Evolutionary conservation across 208 protist genomes (phyloP).

Genomic region (Acanthamoeba culbertsoni): DNA sequence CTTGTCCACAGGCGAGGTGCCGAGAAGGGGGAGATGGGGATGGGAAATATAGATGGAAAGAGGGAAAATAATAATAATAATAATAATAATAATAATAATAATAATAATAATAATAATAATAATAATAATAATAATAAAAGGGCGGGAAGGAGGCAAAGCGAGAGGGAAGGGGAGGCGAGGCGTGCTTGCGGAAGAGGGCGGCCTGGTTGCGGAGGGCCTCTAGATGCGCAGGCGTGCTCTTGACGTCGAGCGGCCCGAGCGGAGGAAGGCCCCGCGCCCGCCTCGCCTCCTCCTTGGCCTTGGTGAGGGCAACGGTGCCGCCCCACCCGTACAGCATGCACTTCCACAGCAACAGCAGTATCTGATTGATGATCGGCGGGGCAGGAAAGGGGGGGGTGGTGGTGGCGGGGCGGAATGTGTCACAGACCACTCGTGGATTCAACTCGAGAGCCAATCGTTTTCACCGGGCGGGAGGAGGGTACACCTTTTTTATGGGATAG

Average conservation of each 20-base stretch:
- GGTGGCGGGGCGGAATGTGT: no score
- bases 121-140: not conserved
- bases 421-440: not conserved
- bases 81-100: no score
- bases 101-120: no score
- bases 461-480: not conserved
- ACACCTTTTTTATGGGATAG: slow-evolving; percentile 61
- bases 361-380: not conserved
- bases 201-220: not conserved
- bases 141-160: not conserved
- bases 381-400: not conserved
- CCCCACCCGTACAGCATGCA: slow-evolving; percentile 29
- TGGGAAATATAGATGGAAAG: not conserved
- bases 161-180: not conserved
- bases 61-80: no score
- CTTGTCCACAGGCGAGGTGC: not conserved
- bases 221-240: not conserved
- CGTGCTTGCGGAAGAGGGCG: not conserved
- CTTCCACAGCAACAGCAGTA: slow-evolving; percentile 55
- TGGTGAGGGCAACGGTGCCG: not conserved
- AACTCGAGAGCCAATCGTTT: not conserved
- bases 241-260: slow-evolving; percentile 16
- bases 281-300: not conserved
- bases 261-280: not conserved
- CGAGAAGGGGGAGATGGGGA: no score